Percentiles rank a stretch among this genome's conserved stretches.
Evolutionary conservation across 192 early-diverging fungal species (phyloP).

Genomic region (Entomortierella beljakovae): DNA sequence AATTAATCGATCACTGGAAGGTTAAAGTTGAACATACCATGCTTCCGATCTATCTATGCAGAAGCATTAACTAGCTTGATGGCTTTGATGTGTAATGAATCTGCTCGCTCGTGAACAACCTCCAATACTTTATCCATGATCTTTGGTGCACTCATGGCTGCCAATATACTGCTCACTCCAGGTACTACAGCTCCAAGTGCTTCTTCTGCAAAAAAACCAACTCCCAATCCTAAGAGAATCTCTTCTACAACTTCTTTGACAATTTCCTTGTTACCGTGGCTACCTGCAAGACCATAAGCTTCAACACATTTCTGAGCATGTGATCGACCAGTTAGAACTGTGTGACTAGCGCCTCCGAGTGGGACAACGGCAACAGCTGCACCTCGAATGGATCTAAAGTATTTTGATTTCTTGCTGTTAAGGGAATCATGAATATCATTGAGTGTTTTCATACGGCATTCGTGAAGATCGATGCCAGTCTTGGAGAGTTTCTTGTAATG

Average conservation of each 20-base stretch:
- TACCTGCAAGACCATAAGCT: not conserved
- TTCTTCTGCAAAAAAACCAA: not conserved
- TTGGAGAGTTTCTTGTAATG: not conserved
- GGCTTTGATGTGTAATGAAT: not conserved
- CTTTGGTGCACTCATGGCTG: conserved; percentile 1
- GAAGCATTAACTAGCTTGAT: not conserved
- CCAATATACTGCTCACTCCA: conserved; percentile 1
- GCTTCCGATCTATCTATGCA: too few species aligned
- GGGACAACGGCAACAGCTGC: conserved; percentile 3
- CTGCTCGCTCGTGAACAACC: not conserved
- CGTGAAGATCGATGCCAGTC: not conserved
- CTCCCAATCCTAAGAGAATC: not conserved
- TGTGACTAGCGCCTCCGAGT: not conserved
- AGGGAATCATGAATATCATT: not conserved
- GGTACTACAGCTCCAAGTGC: not conserved
- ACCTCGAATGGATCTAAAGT: not conserved
- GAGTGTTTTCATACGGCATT: not conserved
- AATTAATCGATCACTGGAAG: too few species aligned
- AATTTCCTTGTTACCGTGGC: not conserved
- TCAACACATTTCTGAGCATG: not conserved
- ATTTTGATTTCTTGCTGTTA: not conserved
- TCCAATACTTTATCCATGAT: not conserved
- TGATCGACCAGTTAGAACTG: not conserved
- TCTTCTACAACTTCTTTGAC: conserved; percentile 2
- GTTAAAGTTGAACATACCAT: too few species aligned